Evolutionary conservation across 2,329 filamentous ascomycete species (phyloP).

Genomic region (Colletotrichum sp.): DNA sequence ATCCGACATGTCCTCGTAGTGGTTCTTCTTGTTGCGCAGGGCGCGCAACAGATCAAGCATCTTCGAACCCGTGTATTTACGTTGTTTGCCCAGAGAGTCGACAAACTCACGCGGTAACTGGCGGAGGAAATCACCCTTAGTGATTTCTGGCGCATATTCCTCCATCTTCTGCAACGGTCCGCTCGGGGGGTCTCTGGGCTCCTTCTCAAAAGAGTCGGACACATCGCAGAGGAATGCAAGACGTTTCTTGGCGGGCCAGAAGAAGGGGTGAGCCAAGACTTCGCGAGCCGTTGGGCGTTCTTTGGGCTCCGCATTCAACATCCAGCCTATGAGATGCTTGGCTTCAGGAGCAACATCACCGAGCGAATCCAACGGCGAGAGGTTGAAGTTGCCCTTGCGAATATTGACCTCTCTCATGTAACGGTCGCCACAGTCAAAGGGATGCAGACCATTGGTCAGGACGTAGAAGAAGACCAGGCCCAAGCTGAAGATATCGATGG

Average conservation of each 20-base stretch:
- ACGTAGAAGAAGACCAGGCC: slow-evolving; percentile 99
- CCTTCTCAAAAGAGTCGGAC: slow-evolving; percentile 95
- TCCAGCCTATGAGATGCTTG: slow-evolving; percentile 82
- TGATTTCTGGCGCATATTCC: slow-evolving; percentile 54
- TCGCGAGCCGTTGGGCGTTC: slow-evolving; percentile 73
- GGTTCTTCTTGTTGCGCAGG: slow-evolving; percentile 93
- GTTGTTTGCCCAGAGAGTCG: slow-evolving; percentile 88
- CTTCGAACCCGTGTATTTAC: slow-evolving; percentile 86
- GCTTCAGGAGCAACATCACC: slow-evolving; percentile 88
- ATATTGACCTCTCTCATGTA: slow-evolving; percentile 99
- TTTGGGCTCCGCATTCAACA: slow-evolving; percentile 67
- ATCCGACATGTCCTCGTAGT: slow-evolving; percentile 95
- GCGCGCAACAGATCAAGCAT: slow-evolving; percentile 89
- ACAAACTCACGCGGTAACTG: slow-evolving; percentile 81
- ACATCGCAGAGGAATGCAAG: slow-evolving; percentile 94
- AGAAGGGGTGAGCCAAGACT: slow-evolving; percentile 93
- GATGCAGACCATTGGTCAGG: slow-evolving; percentile 89
- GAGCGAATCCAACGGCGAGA: slow-evolving; percentile 73
- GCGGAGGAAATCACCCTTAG: slow-evolving; percentile 78
- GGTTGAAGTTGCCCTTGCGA: slow-evolving; percentile 81
- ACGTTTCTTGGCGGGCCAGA: slow-evolving; percentile 90
- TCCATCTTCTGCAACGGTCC: slow-evolving; percentile 66
- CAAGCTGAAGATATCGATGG: slow-evolving; percentile 96
- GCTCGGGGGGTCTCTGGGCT: slow-evolving; percentile 83
- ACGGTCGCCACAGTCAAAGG: slow-evolving; percentile 91